Percentiles rank a stretch among this genome's conserved stretches.
Evolutionary conservation across 192 early-diverging fungal species (phyloP).

Genomic region (Linnemannia elongata): DNA sequence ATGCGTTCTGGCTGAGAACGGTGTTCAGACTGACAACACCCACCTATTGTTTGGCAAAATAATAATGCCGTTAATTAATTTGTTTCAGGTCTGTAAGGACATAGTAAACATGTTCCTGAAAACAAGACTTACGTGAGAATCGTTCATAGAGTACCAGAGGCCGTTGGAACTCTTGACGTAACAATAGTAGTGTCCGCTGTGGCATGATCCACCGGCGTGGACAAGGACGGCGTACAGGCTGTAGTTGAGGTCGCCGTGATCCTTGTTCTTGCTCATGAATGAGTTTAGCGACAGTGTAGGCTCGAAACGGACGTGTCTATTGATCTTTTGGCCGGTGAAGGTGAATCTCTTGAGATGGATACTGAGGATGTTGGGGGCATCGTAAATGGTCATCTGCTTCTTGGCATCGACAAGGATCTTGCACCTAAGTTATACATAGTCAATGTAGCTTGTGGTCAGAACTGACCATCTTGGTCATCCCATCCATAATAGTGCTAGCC

Average conservation of each 20-base stretch:
- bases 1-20: constrained; percentile 83
- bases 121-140: constrained; percentile 61
- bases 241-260: constrained; percentile 61
- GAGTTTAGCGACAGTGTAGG: constrained; percentile 74
- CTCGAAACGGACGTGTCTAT: constrained; percentile 71
- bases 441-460: neutral
- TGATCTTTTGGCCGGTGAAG: constrained; percentile 75
- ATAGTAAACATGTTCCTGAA: neutral
- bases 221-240: constrained; percentile 84
- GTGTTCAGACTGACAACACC: constrained; percentile 73
- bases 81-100: neutral
- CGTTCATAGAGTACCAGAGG: constrained; percentile 87
- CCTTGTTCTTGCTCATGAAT: constrained; percentile 63
- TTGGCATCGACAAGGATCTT: constrained; percentile 79
- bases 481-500: neutral
- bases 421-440: constrained; percentile 65
- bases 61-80: neutral
- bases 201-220: constrained; percentile 77
- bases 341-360: constrained; percentile 92
- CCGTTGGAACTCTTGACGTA: constrained; percentile 84
- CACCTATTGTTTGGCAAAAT: constrained; percentile 59
- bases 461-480: no score
- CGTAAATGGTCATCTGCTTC: constrained; percentile 85
- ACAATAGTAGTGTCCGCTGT: constrained; percentile 91
- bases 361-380: constrained; percentile 77